phyloP scores from a whole-genome alignment of 352 stramenopile species.

The Pythium vanterpoolii region DNA sequence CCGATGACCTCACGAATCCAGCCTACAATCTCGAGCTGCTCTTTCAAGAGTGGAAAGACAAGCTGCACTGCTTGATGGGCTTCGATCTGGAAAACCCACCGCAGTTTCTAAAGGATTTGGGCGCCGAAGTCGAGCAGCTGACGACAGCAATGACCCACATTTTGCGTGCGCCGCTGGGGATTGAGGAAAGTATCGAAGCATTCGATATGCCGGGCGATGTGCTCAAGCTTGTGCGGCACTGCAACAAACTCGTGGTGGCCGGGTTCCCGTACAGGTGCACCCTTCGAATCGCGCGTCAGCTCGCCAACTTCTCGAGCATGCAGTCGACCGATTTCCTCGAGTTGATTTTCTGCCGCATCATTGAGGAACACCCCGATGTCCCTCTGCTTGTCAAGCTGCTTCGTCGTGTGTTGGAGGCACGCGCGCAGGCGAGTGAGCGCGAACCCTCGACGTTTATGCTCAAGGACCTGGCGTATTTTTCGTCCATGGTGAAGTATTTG shows the following conservation, averaged over 20 bases:
- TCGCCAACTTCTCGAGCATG: slow-evolving; percentile 67
- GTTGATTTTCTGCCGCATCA: slow-evolving; percentile 68
- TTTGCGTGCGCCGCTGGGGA: slow-evolving; percentile 51
- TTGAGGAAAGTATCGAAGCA: slow-evolving; percentile 68
- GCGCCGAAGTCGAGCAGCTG: slow-evolving; percentile 60
- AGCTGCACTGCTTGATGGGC: slow-evolving; percentile 51
- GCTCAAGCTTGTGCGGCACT: slow-evolving; percentile 69
- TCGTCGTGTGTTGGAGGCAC: slow-evolving; percentile 68
- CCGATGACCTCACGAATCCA: slow-evolving; percentile 69
- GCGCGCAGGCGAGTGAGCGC: slow-evolving; percentile 26
- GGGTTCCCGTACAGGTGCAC: slow-evolving; percentile 71
- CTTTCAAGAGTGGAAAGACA: slow-evolving; percentile 66
- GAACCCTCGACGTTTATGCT: slow-evolving; percentile 41
- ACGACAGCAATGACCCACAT: slow-evolving; percentile 73
- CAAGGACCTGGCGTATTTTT: slow-evolving; percentile 67
- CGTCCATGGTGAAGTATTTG: slow-evolving; percentile 42
- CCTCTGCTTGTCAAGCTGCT: slow-evolving; percentile 66
- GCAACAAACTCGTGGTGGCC: slow-evolving; percentile 65
- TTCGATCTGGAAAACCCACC: slow-evolving; percentile 62
- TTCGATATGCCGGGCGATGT: slow-evolving; percentile 70
- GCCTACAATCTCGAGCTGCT: slow-evolving; percentile 77
- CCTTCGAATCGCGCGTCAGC: slow-evolving; percentile 51
- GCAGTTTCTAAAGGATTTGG: slow-evolving; percentile 44
- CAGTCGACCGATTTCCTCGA: slow-evolving; percentile 69
- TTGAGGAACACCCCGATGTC: slow-evolving; percentile 65